These are phyloP conservation scores for Solanum clarkiae DNA, from an alignment of 257 asterid species.

Conservation along the genomic window DNA sequence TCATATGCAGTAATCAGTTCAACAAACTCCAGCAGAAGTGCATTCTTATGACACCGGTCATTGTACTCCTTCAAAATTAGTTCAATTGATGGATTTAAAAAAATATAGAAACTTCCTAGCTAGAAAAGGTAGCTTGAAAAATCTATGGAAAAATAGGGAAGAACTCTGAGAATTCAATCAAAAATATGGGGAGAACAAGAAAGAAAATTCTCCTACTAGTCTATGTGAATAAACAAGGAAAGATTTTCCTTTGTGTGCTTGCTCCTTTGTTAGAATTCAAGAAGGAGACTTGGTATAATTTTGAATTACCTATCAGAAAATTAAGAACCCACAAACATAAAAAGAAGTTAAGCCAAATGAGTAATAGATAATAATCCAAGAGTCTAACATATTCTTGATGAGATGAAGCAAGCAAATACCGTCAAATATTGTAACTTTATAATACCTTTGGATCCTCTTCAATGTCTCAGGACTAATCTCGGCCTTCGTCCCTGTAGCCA, in stretches of 20 bases:
- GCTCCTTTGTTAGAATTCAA: not conserved
- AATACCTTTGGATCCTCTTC: constrained; percentile 75
- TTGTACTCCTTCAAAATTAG: not conserved
- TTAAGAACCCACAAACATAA: not conserved
- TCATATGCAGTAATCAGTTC: not conserved
- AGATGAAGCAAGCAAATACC: not conserved
- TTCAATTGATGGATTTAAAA: not conserved
- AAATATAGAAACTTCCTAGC: not conserved
- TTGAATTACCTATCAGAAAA: not conserved
- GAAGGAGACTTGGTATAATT: not conserved
- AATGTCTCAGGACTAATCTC: constrained; percentile 68
- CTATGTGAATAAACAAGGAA: not conserved
- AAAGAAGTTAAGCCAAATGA: not conserved
- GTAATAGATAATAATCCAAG: not conserved
- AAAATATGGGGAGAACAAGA: not conserved
- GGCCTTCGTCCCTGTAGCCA: constrained; percentile 40
- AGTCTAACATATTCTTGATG: not conserved
- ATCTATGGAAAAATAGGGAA: not conserved
- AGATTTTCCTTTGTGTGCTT: not conserved
- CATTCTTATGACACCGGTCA: not conserved
- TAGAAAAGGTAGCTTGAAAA: not conserved
- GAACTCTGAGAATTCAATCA: not conserved
- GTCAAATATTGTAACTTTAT: not conserved
- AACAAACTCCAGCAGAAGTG: not conserved
- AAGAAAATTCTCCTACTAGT: not conserved